phyloP scores from a whole-genome alignment of 1,284 basidiomycete genomes.

The Rhodotorula sp. region DNA sequence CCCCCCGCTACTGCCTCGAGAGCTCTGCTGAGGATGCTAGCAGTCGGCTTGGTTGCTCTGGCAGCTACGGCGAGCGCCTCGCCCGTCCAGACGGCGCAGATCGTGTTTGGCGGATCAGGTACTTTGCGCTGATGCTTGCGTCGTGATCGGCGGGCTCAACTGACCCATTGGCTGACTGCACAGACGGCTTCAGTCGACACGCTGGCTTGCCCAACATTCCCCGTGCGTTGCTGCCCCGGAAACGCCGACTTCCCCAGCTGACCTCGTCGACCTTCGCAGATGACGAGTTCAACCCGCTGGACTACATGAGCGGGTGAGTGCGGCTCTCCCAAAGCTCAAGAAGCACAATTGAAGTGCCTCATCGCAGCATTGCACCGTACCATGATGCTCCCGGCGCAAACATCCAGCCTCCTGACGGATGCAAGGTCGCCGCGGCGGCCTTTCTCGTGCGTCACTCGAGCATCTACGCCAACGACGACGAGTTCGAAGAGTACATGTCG shows the following conservation, averaged over 20 bases:
- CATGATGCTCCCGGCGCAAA: constrained; percentile 45
- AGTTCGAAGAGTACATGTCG: constrained; percentile 52
- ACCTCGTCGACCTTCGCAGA: constrained; percentile 2
- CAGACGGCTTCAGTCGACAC: background rate
- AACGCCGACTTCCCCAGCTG: no score
- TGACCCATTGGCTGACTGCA: background rate
- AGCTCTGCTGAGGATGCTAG: background rate
- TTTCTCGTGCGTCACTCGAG: constrained; percentile 50
- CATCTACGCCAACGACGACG: constrained; percentile 55
- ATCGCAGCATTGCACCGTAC: constrained; percentile 39
- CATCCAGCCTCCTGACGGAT: constrained; percentile 40
- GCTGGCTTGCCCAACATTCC: constrained; percentile 24
- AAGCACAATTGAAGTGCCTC: background rate
- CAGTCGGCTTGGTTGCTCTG: background rate
- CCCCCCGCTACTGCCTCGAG: background rate
- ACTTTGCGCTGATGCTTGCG: background rate
- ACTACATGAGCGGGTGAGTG: constrained; percentile 24
- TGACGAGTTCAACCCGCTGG: constrained; percentile 26
- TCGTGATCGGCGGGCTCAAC: no score
- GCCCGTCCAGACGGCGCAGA: constrained; percentile 1
- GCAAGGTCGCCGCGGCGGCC: constrained; percentile 41
- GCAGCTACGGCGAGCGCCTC: background rate
- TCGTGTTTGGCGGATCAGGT: background rate
- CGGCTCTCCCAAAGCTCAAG: background rate
- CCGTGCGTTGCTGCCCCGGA: constrained; percentile 1